A percentile compares a stretch with the other conserved stretches of the same genome.
These are phyloP conservation scores for Zalaria obscura DNA, from an alignment of 2,329 filamentous ascomycete genomes.

Conservation along the genomic window DNA sequence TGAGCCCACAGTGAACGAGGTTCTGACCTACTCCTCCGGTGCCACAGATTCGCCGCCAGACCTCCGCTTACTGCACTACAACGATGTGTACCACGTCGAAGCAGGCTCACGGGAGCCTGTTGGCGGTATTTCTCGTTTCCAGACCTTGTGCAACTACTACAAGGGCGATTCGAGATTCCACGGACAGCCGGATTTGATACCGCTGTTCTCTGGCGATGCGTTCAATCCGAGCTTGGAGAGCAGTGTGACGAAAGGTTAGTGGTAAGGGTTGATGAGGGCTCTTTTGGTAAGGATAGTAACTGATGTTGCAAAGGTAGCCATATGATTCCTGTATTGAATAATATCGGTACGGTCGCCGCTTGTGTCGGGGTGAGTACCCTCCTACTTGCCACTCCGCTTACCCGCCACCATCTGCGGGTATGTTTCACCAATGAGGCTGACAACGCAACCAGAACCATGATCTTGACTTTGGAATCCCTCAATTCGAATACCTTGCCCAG, in stretches of 20 bases:
- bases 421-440: neutral
- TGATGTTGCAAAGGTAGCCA: constrained; percentile 43
- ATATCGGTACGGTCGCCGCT: constrained; percentile 62
- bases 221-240: constrained; percentile 87
- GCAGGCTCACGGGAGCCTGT: constrained; percentile 62
- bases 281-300: neutral
- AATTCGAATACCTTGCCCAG: constrained; percentile 57
- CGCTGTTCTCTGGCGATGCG: constrained; percentile 81
- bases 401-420: neutral
- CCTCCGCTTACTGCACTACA: constrained; percentile 76
- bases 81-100: constrained; percentile 89
- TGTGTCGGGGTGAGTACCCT: constrained; percentile 55
- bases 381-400: neutral
- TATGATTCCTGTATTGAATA: constrained; percentile 77
- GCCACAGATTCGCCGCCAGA: constrained; percentile 38
- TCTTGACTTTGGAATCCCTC: constrained; percentile 76
- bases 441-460: constrained; percentile 61
- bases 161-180: constrained; percentile 45
- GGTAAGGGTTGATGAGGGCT: neutral
- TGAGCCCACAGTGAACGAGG: constrained; percentile 6
- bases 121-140: constrained; percentile 69
- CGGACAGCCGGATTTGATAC: constrained; percentile 52
- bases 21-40: constrained; percentile 10
- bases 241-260: constrained; percentile 66
- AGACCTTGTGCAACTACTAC: constrained; percentile 65